Base-by-base conservation (phyloP, 2,329 filamentous ascomycete species). In the Torrubiellomyces zombiae region DNA sequence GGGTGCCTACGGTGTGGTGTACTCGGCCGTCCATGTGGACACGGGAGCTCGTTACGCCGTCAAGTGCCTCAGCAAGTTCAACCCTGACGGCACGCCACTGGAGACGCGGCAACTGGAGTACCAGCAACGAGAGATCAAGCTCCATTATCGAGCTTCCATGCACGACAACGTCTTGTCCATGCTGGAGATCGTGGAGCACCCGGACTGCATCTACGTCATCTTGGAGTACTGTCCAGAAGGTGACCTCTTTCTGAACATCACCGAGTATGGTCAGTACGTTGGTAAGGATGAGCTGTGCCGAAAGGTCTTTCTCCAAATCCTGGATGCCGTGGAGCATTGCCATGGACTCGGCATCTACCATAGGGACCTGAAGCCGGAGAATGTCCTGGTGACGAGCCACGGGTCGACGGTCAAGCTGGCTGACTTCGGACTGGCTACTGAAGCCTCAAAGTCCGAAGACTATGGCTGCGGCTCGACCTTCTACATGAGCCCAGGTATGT, bases 401-500 rank as follows among this genome's bases (percentile, higher is more conserved):
- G 86, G 86, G 37, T 71, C 76, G 55, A 89, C 82, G 18, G 81
- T 93, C 45, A 93, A 95, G 59, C 68, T 98, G 37, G 89, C 86
- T 37, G 89, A 98, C 55, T 98, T 98, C 63, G 89, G 89, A 47
- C 69, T 98, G 28, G 89, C 89, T 31, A 95, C 83, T 14, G 74
- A 72, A 30, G 80, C 86, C 37, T 65, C 72, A 37, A 63, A 75
- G 38, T 93, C 86, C 35, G 78, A 83, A 40, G 89, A 98, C 51
- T 94, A 93, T 53, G 89, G 89, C 44, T 98, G 89, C 50, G 89
- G 89, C 35, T 95, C 89, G 16, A 95, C 86, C 9, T 95, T 95
- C 45, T 98, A 98, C 59, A 98, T 95, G 89, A 93, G 83, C 46
- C 89, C 89, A 69, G 86, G 86, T 94, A 77, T 51, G 69, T 43